These are phyloP conservation scores for Rhizomucor miehei DNA, from an alignment of 371 early-diverging fungal species.

Conservation along the genomic window DNA sequence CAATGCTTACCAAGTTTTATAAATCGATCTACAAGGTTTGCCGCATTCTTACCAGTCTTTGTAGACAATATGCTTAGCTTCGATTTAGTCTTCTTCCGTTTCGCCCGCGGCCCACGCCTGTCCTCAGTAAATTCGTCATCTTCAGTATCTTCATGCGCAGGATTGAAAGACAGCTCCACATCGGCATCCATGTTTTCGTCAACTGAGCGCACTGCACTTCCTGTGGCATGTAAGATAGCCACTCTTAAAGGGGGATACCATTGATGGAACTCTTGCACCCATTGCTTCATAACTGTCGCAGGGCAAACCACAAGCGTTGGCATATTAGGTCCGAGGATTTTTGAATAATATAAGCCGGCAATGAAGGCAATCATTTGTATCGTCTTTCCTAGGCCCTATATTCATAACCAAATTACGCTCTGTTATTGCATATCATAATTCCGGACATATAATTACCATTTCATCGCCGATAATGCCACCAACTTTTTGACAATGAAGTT, in stretches of 20 bases:
- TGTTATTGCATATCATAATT: conserved; percentile 2
- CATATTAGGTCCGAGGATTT: conserved; percentile 40
- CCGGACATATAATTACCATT: too few relatives aligned
- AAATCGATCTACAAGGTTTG: conserved; percentile 31
- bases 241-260: conserved; percentile 97
- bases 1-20: conserved; percentile 23
- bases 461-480: conserved; percentile 99
- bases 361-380: conserved; percentile 90
- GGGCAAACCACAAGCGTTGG: conserved; percentile 90
- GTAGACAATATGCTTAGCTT: conserved; percentile 24
- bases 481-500: conserved; percentile 80
- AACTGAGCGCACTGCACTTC: conserved; percentile 59
- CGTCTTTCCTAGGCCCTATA: conserved; percentile 94
- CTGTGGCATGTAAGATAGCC: conserved; percentile 83
- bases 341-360: conserved; percentile 63
- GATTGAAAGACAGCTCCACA: conserved; percentile 8
- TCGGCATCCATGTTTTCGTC: background rate
- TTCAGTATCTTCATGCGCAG: conserved; percentile 24
- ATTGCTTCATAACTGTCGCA: conserved; percentile 94
- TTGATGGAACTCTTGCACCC: conserved; percentile 93
- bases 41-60: conserved; percentile 36
- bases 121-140: conserved; percentile 42
- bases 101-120: conserved; percentile 21
- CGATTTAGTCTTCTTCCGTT: conserved; percentile 22
- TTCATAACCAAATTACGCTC: background rate